Conservation (phyloP, 2,329 filamentous ascomycete species). For the Fusarium vanettenii region DNA sequence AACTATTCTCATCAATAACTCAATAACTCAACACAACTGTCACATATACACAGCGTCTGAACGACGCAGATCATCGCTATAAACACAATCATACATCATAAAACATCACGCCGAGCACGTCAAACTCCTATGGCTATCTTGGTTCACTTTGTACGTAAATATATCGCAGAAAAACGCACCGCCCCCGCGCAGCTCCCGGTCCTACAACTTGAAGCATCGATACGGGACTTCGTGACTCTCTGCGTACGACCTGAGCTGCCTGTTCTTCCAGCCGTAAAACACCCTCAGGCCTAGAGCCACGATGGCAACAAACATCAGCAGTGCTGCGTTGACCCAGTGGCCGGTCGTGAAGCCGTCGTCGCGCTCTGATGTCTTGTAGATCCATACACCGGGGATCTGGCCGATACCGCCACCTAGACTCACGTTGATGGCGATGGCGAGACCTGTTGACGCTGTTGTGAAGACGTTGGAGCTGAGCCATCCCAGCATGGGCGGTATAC, state of each 20-base stretch:
- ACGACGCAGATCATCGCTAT: neutral
- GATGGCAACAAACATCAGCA: constrained; percentile 68
- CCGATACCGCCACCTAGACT: constrained; percentile 74
- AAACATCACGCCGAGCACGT: neutral
- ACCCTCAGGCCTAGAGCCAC: constrained; percentile 65
- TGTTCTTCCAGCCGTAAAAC: constrained; percentile 65
- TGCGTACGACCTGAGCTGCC: constrained; percentile 47
- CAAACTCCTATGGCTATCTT: neutral
- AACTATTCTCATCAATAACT: neutral
- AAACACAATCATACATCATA: neutral
- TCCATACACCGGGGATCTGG: constrained; percentile 80
- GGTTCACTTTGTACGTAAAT: neutral
- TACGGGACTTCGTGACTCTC: constrained; percentile 47
- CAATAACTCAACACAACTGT: neutral
- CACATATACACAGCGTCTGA: neutral
- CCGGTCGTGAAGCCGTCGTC: constrained; percentile 74
- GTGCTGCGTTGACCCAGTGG: constrained; percentile 73
- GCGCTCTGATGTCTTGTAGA: constrained; percentile 74
- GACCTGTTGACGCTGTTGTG: constrained; percentile 71
- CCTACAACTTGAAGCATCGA: constrained; percentile 56
- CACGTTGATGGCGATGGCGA: constrained; percentile 78
- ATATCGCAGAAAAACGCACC: constrained; percentile 4
- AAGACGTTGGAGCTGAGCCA: constrained; percentile 77
- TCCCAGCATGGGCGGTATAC: constrained; percentile 76
- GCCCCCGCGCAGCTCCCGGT: neutral